Percentiles rank a stretch among this genome's conserved stretches.
Evolutionary conservation across 2,329 filamentous ascomycete species (phyloP).

Genomic region (Thelonectria rubi): DNA sequence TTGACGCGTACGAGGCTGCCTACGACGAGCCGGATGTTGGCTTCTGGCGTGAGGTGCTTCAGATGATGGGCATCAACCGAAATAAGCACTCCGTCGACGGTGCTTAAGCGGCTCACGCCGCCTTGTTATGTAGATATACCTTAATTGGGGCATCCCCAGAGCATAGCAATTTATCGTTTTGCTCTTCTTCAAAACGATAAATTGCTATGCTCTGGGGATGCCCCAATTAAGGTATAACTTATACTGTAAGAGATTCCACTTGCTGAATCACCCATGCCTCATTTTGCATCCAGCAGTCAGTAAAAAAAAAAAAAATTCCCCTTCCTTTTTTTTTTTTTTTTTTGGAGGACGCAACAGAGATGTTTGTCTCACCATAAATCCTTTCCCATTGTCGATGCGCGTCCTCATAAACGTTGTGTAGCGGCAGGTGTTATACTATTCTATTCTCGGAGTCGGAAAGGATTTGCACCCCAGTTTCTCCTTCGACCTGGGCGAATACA

Average conservation of each 20-base stretch:
- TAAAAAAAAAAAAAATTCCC: no score
- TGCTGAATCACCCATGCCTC: background rate
- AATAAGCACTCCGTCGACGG: background rate
- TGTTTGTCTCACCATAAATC: background rate
- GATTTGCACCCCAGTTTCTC: no score
- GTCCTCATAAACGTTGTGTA: background rate
- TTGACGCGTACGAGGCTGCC: constrained; percentile 27
- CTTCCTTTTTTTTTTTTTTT: no score
- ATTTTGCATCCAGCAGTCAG: background rate
- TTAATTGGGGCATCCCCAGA: background rate
- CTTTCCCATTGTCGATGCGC: background rate
- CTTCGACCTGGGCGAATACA: background rate
- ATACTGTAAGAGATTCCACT: background rate
- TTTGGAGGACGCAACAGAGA: background rate
- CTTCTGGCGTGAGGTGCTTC: constrained; percentile 23
- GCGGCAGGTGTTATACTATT: background rate
- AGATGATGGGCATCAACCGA: constrained; percentile 21
- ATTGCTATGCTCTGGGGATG: background rate
- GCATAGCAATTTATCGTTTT: background rate
- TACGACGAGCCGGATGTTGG: constrained; percentile 22
- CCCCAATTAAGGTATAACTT: background rate
- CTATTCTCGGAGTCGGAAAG: background rate
- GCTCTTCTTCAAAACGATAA: background rate
- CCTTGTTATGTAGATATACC: background rate
- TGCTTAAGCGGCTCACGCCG: background rate